Evolutionary conservation across 2,329 filamentous ascomycete species (phyloP), one percentile per base, ranked within the genome.

Genomic region (Cordyceps cicadae): DNA sequence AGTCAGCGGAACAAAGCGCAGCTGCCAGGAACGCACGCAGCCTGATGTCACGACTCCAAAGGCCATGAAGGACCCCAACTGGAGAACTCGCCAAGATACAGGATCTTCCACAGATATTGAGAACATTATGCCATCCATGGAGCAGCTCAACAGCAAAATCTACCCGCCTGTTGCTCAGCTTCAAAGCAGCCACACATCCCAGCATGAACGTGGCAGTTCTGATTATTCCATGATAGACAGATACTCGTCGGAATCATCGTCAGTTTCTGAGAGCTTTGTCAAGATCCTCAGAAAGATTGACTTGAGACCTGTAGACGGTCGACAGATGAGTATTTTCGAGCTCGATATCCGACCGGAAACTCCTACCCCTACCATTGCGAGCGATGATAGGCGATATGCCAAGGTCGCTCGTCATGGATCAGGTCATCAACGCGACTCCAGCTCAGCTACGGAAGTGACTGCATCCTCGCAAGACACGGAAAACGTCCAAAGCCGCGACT

Each of bases 1-100:
- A 29, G 21, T 29, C 21, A n/a, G 19, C 24, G 37, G 46, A 21
- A 9, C 17, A 17, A 57, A 59, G 32, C 49, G 50, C 14, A 49
- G 14, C 41, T 43, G 37, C 49, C 54, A 43, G 21, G 54, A 59
- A 11, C 55, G 67, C 66, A 11, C 69, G 70, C 62, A 59, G 12
- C 8, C 55, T 7, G 59, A 46, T 26, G 68, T 66, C 29, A 71
- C 67, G 48, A 67, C 69, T 45, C 54, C 62, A 8, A 68, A 72
- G 62, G 72, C 72, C 26, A 69, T 74, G 68, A 71, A 67, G 26
- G 72, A 74, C 32, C 71, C 71, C 15, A 67, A 74, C 54, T 74
- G 72, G 72, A 69, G 72, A 37, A 64, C 63, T 32, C 70, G 71
- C 24, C 51, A 54, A n/a, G 43, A 54, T 29, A 39, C 26, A 7